These are phyloP conservation scores for Ceratocystis papillata DNA, from an alignment of 2,329 filamentous ascomycete genomes.

Conservation along the genomic window DNA sequence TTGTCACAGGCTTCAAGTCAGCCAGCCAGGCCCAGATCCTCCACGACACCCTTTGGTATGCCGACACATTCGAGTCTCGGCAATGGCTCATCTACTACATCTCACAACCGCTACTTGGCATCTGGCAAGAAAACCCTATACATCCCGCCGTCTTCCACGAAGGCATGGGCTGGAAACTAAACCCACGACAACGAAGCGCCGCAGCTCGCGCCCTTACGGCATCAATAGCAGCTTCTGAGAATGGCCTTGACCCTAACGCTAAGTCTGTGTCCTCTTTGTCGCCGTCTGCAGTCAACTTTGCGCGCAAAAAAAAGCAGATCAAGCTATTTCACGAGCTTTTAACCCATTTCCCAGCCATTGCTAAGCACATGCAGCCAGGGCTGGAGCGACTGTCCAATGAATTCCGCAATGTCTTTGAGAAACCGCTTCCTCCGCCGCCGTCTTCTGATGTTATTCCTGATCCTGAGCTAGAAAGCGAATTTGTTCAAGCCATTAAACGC, in stretches of 20 bases:
- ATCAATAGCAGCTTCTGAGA: constrained; percentile 27
- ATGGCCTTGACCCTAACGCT: constrained; percentile 28
- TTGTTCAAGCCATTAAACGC: constrained; percentile 44
- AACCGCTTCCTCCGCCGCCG: constrained; percentile 56
- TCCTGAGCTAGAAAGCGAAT: constrained; percentile 48
- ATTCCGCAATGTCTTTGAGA: constrained; percentile 75
- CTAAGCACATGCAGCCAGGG: constrained; percentile 87
- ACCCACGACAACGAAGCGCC: constrained; percentile 27
- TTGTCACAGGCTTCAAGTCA: constrained; percentile 68
- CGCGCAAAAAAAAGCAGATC: constrained; percentile 75
- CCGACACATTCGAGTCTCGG: constrained; percentile 75
- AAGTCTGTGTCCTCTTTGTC: constrained; percentile 7
- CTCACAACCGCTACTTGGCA: constrained; percentile 73
- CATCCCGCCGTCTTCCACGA: constrained; percentile 51
- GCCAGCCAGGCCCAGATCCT: constrained; percentile 82
- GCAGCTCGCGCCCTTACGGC: constrained; percentile 13
- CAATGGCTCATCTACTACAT: constrained; percentile 98
- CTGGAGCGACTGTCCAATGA: constrained; percentile 83
- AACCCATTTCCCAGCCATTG: constrained; percentile 88
- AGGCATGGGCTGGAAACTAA: constrained; percentile 33
- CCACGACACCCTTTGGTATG: constrained; percentile 75
- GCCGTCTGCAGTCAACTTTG: constrained; percentile 32
- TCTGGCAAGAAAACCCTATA: constrained; percentile 66
- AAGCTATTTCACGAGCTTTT: constrained; percentile 82
- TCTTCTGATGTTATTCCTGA: constrained; percentile 36